Conservation (phyloP, 2,329 filamentous ascomycete genomes). For the Ceratocystis eucalypticola region DNA sequence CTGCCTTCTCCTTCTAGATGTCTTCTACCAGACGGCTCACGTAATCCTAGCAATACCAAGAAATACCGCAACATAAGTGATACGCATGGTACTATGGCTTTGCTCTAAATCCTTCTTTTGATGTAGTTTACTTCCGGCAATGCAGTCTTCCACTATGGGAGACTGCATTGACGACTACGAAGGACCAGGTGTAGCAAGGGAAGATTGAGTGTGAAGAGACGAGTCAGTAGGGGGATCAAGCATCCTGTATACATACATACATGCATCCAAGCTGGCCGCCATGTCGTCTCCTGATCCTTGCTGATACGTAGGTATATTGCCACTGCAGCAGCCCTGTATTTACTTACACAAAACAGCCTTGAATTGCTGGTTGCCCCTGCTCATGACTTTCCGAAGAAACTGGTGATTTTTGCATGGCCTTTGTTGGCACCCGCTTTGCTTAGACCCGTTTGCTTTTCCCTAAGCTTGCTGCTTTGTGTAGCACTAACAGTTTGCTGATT, state of each 20-base stretch:
- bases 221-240: not conserved
- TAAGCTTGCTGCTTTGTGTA: not conserved
- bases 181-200: not conserved
- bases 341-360: not conserved
- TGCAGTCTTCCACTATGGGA: not conserved
- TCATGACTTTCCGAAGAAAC: conserved; percentile 13
- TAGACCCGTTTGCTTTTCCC: not conserved
- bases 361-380: not conserved
- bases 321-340: not conserved
- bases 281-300: not conserved
- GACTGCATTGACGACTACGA: not conserved
- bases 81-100: not conserved
- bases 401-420: conserved; percentile 14
- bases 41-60: not conserved
- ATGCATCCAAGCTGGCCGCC: not conserved
- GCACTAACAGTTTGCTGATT: not conserved
- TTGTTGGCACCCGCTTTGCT: not conserved
- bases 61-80: not conserved
- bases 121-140: not conserved
- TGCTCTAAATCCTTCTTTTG: not conserved
- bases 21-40: not conserved
- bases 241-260: not conserved
- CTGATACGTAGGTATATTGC: not conserved
- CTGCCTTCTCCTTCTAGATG: not conserved
- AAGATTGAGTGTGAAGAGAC: not conserved